Base-by-base conservation (phyloP, 2,329 filamentous ascomycete genomes). In the Talaromyces sp. region DNA sequence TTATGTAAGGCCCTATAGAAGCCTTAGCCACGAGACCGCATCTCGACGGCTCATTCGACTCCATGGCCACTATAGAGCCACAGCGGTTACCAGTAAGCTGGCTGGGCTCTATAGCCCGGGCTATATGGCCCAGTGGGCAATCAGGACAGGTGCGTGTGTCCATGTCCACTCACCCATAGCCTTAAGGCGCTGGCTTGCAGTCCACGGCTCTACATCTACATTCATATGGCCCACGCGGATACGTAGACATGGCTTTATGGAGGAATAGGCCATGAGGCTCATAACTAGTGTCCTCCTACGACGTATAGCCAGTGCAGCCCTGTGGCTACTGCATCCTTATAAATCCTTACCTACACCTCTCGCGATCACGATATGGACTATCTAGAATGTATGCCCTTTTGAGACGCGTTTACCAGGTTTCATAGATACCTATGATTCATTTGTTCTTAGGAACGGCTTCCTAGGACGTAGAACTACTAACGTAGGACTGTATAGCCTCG, bases 71-170 rank as follows among this genome's bases (percentile, higher is more conserved):
- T 37, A 11, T 5, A 24, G 33, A 27, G 22, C 1, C 39, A 49
- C n/a, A 22, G 35, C 45, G 47, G 33, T n/a, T 2, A 31, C 60
- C 35, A 43, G 49, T 39, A 8, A 13, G 47, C 35, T 62, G 19
- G 60, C 49, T 54, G 47, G 19, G 60, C 60, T 62, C 60, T 31
- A 27, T 62, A 16, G 60, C 58, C 58, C 27, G n/a, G 41, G 57
- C 57, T 24, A 60, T 60, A 47, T 45, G 27, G 41, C 57, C 41
- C 41, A 10, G 45, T 9, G 45, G 19, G 19, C 8, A 19, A 56
- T 43, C 4, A 39, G 49, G 60, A 19, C 50, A 1, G 31, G 22
- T 35, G 2, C 33, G 9, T 35, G 33, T 35, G 33, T 35, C 33
- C 33, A 8, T 35, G 33, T 37, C 14, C 27, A 43, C 3, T 13